Evolutionary conservation across 305 asterid species (phyloP), one percentile per base, ranked within the genome.

Genomic region (Plantago lanceolata): DNA sequence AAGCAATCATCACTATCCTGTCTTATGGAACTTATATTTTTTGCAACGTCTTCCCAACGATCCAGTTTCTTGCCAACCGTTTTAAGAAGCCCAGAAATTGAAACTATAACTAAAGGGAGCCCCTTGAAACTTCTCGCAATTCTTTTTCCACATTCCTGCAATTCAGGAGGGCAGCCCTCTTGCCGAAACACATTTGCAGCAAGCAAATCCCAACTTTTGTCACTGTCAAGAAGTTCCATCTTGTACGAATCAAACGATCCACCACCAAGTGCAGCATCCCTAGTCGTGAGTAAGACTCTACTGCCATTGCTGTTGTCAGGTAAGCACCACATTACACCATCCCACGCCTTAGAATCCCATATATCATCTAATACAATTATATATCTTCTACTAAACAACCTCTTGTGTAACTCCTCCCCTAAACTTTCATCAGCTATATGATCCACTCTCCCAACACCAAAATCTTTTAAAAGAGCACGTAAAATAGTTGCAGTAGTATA

Each of bases 141-240:
- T 14, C 14, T 19, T 29, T 20, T 51, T 18, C 57, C 57, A 20
- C 57, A 51, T 19, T 51, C 57, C 3, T 19, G 13, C 57, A 51
- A 51, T 51, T 51, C 15, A 51, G 57, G 57, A 51, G 57, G 57
- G 57, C 57, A 51, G 19, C n/a, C n/a, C 12, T 51, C 17, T 51
- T 51, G 29, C 57, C 57, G 28, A n/a, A 51, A 51, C 57, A 51
- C 57, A 28, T 51, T 51, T 3, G 20, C 24, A 0, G 26, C 20
- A 29, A 51, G 57, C 24, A 51, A 51, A 19, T 51, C 57, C 57
- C 57, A 51, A 51, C 57, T 51, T 20, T 51, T 20, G 24, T 51
- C 57, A 19, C 24, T 29, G 24, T 51, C 57, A 20, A 51, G 57
- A 29, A 51, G 57, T 19, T 51, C 24, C 20, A 51, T 29, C 11